Evolutionary conservation across 2,329 filamentous ascomycete genomes (phyloP), one percentile per base, ranked within the genome.

Genomic region (Aspergillus floridensis): DNA sequence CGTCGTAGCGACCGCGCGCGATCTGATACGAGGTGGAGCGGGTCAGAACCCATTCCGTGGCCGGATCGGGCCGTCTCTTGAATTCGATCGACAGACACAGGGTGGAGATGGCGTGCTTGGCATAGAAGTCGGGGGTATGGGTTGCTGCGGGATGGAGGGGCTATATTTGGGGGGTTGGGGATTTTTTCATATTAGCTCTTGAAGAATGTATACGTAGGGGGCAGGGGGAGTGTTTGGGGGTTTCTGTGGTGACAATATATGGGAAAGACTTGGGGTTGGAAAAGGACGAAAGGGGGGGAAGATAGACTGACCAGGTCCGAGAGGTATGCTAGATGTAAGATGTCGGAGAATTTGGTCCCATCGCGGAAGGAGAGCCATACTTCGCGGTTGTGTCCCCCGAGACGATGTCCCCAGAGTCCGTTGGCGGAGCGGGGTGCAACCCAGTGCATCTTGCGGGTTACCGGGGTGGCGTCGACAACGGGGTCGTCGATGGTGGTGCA

Each of bases 11-110:
- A 35, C 63, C 64, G 24, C 65, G 55, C 10, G 56, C 38, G 1
- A 67, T 62, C 26, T 56, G 59, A 49, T 60, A 35, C 19, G 66
- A 67, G 19, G 65, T 62, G 26, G 66, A 67, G n/a, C 64, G 57
- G 14, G 62, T 58, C 52, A 68, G 59, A 22, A 67, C 58, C 61
- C 61, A 67, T 56, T 62, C 49, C 21, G 59, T 68, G 6, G 49
- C 38, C 38, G 64, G 65, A 22, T 58, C 56, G 31, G 65, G 65
- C 46, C 62, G 65, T 31, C 61, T 63, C 53, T 68, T 68, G 53
- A 68, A 67, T 49, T 67, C 66, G 29, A 67, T 61, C n/a, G 66
- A 65, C 49, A 67, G 26, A 52, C 66, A 68, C 6, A 66, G 59
- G 14, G 65, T 67, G 49, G 64, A 66, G 22, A 68, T 59, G 1